Percentiles rank a stretch among this genome's conserved stretches.
These are phyloP conservation scores for Oryza longistaminata DNA, from an alignment of 176 grass and related monocot genomes.

Conservation along the genomic window DNA sequence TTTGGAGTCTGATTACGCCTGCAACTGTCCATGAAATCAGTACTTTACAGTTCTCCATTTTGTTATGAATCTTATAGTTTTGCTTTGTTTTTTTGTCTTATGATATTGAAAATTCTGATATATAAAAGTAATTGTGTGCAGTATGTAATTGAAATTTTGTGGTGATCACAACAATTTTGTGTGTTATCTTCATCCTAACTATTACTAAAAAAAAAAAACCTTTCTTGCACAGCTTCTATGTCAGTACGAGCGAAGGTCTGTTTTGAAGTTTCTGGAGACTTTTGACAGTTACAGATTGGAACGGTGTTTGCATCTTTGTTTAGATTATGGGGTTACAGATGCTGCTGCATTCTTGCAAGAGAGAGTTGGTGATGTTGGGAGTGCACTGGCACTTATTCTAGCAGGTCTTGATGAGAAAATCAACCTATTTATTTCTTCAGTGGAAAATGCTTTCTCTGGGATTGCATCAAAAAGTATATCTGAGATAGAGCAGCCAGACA, in stretches of 20 bases:
- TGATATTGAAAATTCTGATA: background rate
- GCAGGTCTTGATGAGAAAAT: slow-evolving; percentile 79
- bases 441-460: slow-evolving; percentile 58
- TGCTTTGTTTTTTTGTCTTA: slow-evolving; percentile 19
- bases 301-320: slow-evolving; percentile 82
- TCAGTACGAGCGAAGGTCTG: slow-evolving; percentile 78
- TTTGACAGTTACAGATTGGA: slow-evolving; percentile 96
- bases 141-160: slow-evolving; percentile 1
- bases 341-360: slow-evolving; percentile 96
- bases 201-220: slow-evolving; percentile 30
- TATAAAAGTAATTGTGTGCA: background rate
- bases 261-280: slow-evolving; percentile 91
- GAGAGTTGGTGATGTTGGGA: slow-evolving; percentile 93
- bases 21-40: slow-evolving; percentile 1
- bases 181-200: background rate
- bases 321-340: slow-evolving; percentile 83
- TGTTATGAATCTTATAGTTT: background rate
- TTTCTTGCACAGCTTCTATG: slow-evolving; percentile 75
- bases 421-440: slow-evolving; percentile 55
- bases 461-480: slow-evolving; percentile 39
- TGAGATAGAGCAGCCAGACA: slow-evolving; percentile 39
- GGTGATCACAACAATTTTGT: slow-evolving; percentile 10
- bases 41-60: slow-evolving; percentile 10
- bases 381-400: slow-evolving; percentile 70
- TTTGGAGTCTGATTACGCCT: slow-evolving; percentile 15